Percentiles rank a stretch among this genome's conserved stretches.
Evolutionary conservation across 768 basidiomycete genomes (phyloP).

Genomic region (Leccinum broughii): DNA sequence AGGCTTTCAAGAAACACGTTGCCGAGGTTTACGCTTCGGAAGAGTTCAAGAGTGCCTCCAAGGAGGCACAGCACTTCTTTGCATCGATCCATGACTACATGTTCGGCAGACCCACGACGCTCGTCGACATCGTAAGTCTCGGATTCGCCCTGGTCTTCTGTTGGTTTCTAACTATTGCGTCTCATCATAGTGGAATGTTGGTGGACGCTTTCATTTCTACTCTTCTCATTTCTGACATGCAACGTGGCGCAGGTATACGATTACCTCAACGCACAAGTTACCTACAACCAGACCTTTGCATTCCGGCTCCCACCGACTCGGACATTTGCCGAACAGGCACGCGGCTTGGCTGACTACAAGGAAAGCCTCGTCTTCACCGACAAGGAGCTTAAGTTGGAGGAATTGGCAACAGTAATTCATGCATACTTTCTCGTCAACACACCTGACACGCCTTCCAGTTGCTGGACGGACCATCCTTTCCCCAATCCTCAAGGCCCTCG

Average conservation of each 20-base stretch:
- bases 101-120: conserved; percentile 60
- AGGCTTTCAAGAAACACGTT: conserved; percentile 70
- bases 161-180: conserved; percentile 16
- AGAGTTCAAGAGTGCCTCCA: conserved; percentile 59
- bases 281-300: conserved; percentile 80
- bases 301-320: conserved; percentile 65
- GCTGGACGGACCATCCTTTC: conserved; percentile 77
- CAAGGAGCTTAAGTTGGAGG: conserved; percentile 46
- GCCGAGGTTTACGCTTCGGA: conserved; percentile 59
- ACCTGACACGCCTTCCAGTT: conserved; percentile 44
- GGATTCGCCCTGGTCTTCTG: background rate
- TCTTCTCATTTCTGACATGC: conserved; percentile 14
- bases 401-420: conserved; percentile 70
- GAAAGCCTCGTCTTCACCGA: conserved; percentile 75
- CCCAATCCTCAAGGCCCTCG: conserved; percentile 68
- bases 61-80: conserved; percentile 66
- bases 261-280: conserved; percentile 74
- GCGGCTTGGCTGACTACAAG: conserved; percentile 72
- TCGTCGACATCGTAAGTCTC: conserved; percentile 62
- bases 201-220: conserved; percentile 23
- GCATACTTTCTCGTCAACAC: background rate
- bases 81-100: conserved; percentile 62
- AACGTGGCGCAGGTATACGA: conserved; percentile 58
- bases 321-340: conserved; percentile 67
- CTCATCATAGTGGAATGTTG: conserved; percentile 68